A percentile compares a stretch with the other conserved stretches of the same genome.
Evolutionary conservation across 768 basidiomycete species (phyloP).

Genomic region (Hortiboletus campestris): DNA sequence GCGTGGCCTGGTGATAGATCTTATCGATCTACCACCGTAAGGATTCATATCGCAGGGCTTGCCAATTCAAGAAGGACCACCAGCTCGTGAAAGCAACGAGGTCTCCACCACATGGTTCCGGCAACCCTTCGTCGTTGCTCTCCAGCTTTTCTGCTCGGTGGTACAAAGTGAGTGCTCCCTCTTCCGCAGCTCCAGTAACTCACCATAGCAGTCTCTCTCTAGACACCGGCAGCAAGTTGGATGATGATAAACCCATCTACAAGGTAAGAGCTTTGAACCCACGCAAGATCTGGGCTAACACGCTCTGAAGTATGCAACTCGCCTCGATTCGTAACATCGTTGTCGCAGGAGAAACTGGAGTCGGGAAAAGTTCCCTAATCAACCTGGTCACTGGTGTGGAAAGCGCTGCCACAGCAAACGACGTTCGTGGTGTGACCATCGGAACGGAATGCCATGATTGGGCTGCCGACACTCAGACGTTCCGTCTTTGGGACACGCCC

Average conservation of each 20-base stretch:
- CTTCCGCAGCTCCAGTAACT: neutral
- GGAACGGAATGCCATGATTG: constrained; percentile 19
- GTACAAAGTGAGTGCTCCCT: constrained; percentile 1
- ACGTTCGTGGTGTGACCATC: constrained; percentile 24
- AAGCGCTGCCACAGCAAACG: constrained; percentile 20
- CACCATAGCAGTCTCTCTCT: neutral
- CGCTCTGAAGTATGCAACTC: constrained; percentile 2
- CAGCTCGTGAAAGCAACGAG: constrained; percentile 24
- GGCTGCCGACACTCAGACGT: constrained; percentile 15
- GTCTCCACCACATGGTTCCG: constrained; percentile 8
- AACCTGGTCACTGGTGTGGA: constrained; percentile 28
- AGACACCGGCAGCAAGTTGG: neutral
- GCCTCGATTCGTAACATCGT: constrained; percentile 28
- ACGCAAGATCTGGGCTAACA: constrained; percentile 5
- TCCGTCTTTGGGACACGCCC: constrained; percentile 32
- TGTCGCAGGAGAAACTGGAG: constrained; percentile 29
- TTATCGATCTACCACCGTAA: constrained; percentile 17
- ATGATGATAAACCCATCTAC: constrained; percentile 6
- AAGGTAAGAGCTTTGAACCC: constrained; percentile 1
- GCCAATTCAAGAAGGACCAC: constrained; percentile 22
- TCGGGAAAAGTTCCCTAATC: constrained; percentile 32
- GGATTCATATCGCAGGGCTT: constrained; percentile 11
- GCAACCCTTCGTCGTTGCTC: constrained; percentile 6
- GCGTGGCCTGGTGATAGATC: constrained; percentile 11
- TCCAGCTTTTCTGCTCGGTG: neutral